Base-by-base conservation (phyloP, 768 basidiomycete genomes). In the Neoboletus magnificus region DNA sequence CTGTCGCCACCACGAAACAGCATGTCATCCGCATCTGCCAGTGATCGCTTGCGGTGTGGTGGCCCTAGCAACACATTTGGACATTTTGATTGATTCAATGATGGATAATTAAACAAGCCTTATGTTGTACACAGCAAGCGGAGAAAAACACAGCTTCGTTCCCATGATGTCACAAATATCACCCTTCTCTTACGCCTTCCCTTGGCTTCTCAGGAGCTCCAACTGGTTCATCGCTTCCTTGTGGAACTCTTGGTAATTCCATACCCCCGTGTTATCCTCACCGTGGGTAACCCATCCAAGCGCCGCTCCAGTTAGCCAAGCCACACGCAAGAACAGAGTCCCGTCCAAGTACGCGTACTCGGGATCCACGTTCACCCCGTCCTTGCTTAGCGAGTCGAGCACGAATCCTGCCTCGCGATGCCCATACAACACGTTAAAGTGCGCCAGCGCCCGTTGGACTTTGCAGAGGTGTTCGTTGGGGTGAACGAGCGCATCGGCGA, bases 381-480 rank as follows among this genome's bases (percentile, higher is more conserved):
- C 67, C 30, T 61, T 64, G 27, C 37, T 46, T 10, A 70, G 48
- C 2, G 61, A 60, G 1, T 64, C 60, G 25, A 71, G 36, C 13
- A 69, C 63, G 42, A 74, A 79, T 5, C 74, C 74, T 1, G 66
- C 57, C 43, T 66, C 52, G 1, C 79, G 72, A 30, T 63, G 58
- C 11, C 82, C 83, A 48, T 80, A 85, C 48, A 78, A 29, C 11
- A 61, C 54, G 6, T 69, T 75, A 50, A 75, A 80, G 64, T 81
- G 79, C 16, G 74, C 72, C 37, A 84, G 66, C 9, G 83, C 75
- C 20, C 84, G 75, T 59, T 79, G 77, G 29, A 77, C 63, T 66
- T 83, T 79, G 66, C 70, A 75, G 35, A 75, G 59, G 65, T 84
- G 80, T 56, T 87, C 84, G 58, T 85, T 81, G 0, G 83, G 83